Evolutionary conservation across 2,329 filamentous ascomycete species (phyloP).

Genomic region (Aspergillus sp.): DNA sequence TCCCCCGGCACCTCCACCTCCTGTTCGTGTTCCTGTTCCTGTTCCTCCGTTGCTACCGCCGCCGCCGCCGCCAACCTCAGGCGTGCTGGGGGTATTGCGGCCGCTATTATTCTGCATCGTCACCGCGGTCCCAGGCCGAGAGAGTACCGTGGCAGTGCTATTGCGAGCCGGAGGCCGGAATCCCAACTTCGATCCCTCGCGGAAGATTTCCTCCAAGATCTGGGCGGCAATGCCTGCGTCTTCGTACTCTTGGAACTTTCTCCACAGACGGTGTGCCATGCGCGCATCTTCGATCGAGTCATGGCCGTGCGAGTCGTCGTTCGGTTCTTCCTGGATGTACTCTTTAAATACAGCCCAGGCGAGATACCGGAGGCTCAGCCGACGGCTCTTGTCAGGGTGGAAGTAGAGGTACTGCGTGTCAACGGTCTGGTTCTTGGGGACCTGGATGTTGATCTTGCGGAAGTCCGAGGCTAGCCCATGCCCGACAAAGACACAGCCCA

Average conservation of each 20-base stretch:
- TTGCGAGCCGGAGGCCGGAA: conserved; percentile 47
- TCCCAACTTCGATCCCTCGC: conserved; percentile 49
- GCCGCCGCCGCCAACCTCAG: conserved; percentile 20
- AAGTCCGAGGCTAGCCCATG: conserved; percentile 94
- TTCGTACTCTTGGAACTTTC: conserved; percentile 81
- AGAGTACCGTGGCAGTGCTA: conserved; percentile 21
- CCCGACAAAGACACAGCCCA: conserved; percentile 87
- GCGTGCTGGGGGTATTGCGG: conserved; percentile 34
- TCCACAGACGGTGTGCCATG: conserved; percentile 79
- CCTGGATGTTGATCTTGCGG: conserved; percentile 94
- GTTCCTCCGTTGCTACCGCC: too few species aligned
- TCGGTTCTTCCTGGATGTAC: conserved; percentile 78
- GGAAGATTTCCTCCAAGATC: conserved; percentile 82
- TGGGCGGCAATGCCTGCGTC: conserved; percentile 75
- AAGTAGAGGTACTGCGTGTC: conserved; percentile 92
- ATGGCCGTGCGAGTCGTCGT: conserved; percentile 46
- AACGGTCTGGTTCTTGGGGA: conserved; percentile 80
- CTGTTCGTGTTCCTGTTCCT: too few species aligned
- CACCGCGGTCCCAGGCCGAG: conserved; percentile 31
- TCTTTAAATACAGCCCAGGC: conserved; percentile 87
- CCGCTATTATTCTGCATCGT: conserved; percentile 31
- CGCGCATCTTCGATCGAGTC: conserved; percentile 93
- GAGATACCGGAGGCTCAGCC: conserved; percentile 80
- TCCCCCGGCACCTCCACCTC: conserved; percentile 4
- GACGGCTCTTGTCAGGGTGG: conserved; percentile 69